These are phyloP conservation scores for Metarhizium sp. DNA, from an alignment of 2,329 filamentous ascomycete genomes.

Conservation along the genomic window DNA sequence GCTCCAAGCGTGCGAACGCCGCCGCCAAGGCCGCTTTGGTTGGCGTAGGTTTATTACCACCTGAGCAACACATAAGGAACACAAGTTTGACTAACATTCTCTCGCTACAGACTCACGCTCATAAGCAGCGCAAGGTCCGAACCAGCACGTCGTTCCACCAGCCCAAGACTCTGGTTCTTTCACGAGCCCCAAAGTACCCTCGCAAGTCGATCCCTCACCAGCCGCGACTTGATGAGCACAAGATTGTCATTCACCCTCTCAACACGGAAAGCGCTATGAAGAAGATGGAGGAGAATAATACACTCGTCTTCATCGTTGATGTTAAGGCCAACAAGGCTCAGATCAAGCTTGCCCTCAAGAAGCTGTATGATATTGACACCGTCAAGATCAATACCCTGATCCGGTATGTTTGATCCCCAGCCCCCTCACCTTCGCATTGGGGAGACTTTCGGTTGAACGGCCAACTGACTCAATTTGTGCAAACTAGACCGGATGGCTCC, in stretches of 20 bases:
- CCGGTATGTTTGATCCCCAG: slow-evolving; percentile 49
- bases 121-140: slow-evolving; percentile 91
- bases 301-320: slow-evolving; percentile 94
- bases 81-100: slow-evolving; percentile 2
- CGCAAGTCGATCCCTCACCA: slow-evolving; percentile 88
- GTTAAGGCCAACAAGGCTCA: slow-evolving; percentile 99
- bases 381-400: slow-evolving; percentile 99
- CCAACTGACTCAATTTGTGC: neutral
- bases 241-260: slow-evolving; percentile 94
- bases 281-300: slow-evolving; percentile 99
- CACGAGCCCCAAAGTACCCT: slow-evolving; percentile 88
- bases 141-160: slow-evolving; percentile 92
- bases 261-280: slow-evolving; percentile 99
- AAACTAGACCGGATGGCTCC: slow-evolving; percentile 72
- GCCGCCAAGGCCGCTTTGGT: slow-evolving; percentile 94
- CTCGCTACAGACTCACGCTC: slow-evolving; percentile 38
- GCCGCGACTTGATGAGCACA: slow-evolving; percentile 92
- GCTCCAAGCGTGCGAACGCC: slow-evolving; percentile 78
- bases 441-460: too few relatives aligned
- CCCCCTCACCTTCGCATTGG: neutral
- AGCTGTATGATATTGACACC: slow-evolving; percentile 96
- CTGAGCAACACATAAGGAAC: neutral
- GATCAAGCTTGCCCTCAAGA: slow-evolving; percentile 97
- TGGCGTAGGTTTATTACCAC: slow-evolving; percentile 60
- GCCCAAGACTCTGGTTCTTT: slow-evolving; percentile 91